Evolutionary conservation across 768 basidiomycete species (phyloP), one percentile per base, ranked within the genome.

Genomic region (Sarcodon sp.): DNA sequence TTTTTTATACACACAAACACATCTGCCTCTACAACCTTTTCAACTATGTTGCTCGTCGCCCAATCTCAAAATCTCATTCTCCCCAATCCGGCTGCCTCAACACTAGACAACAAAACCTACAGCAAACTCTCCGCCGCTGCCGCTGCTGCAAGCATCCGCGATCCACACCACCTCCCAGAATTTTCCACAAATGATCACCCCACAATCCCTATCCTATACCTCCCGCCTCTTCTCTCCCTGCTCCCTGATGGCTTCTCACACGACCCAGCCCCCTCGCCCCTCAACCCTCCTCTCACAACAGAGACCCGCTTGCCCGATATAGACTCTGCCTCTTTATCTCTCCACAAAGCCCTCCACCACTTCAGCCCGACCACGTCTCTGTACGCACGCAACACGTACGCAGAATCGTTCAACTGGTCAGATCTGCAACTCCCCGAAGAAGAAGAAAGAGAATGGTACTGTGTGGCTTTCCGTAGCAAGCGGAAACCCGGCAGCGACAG

Each of bases 381-480:
- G 33, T 96, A 94, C 53, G 83, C 89, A 0, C 56, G 51, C 8
- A 63, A 62, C 3, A 69, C 78, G 4, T 98, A 94, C 55, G 66
- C 66, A 2, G 69, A 79, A 27, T 86, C 88, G 2, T 98, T 98
- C 70, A 96, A 96, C 62, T 98, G 92, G 92, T 57, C 63, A 13
- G 74, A 84, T 41, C 68, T 94, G 1, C 58, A 61, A 3, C 69
- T 94, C 11, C 82, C 83, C 1, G 66, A 67, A 46, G 74, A 83
- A 3, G 79, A 85, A 43, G 85, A 87, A 54, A 68, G 87, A 35
- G 87, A 90, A 49, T 96, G 87, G 89, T 97, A 94, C 60, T 81
- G 81, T 51, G 94, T 98, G 9, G 88, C 79, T 12, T 98, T 98
- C 64, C 73, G 89, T 10, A 87, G 84, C 53, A 77, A 75, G 54